These are phyloP conservation scores for Fusarium sp. DNA, from an alignment of 2,329 filamentous ascomycete species.

Conservation along the genomic window DNA sequence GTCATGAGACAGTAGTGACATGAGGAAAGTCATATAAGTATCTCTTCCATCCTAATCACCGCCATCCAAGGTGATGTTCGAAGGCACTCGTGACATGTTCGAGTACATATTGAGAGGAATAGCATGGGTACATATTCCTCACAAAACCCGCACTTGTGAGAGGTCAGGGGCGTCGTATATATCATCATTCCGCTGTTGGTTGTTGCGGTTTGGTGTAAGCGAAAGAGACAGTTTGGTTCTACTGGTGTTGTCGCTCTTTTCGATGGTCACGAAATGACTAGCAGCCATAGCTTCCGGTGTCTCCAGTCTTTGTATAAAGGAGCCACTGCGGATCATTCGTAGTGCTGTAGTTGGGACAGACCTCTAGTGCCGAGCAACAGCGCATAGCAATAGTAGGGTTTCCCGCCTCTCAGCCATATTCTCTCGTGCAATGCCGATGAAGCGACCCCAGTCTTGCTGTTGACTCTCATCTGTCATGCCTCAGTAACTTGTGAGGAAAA, in stretches of 20 bases:
- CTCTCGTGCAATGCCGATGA: no score
- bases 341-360: no score
- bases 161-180: neutral
- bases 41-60: no score
- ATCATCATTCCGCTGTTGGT: neutral
- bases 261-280: neutral
- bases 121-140: neutral
- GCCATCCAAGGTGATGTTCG: neutral
- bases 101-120: neutral
- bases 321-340: no score
- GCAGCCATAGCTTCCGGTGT: neutral
- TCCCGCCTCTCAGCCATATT: no score
- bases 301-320: neutral
- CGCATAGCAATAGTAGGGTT: no score
- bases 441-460: no score
- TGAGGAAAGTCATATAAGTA: neutral
- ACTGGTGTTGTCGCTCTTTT: no score
- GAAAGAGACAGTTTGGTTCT: neutral
- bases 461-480: no score
- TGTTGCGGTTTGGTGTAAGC: neutral
- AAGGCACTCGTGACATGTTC: neutral
- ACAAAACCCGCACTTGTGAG: neutral
- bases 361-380: no score
- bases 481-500: no score
- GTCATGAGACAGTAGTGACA: neutral